Evolutionary conservation across 2,329 filamentous ascomycete species (phyloP), one percentile per base, ranked within the genome.

Genomic region (Calycina herbarum): DNA sequence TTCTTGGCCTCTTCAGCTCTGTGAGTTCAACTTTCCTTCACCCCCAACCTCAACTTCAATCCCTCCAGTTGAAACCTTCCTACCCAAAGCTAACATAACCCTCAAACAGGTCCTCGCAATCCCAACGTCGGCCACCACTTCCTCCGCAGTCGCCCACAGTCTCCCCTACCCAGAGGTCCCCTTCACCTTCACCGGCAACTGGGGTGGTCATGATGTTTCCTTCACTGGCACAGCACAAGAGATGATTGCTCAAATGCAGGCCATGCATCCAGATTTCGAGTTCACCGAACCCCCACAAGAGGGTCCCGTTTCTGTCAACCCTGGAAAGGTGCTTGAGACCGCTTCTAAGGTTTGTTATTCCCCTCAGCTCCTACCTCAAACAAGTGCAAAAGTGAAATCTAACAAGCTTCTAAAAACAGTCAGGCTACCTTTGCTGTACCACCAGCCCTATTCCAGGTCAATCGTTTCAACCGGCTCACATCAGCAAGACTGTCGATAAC

Each of bases 181-280:
- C 45, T 51, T 51, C 45, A 51, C 13, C 45, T 51, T n/a, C 5
- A n/a, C 45, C 17, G 45, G 45, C 17, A 51, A 17, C 17, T 24
- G 17, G 17, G 24, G 45, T 10, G 45, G 45, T 24, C 45, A 51
- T 8, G 45, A 51, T 6, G 45, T 51, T 7, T n/a, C 17, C 2
- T 13, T 51, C 45, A 51, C 45, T 13, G 45, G 45, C 11, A 51
- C 45, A 8, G 24, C 24, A n/a, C 45, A 51, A 51, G 45, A 51
- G 45, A 51, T 51, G 45, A 24, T n/a, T n/a, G 45, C 45, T 20
- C 45, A 51, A 6, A 51, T 51, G 45, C 17, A 51, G 45, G 45
- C 45, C 24, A n/a, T 51, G 45, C 45, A 51, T 51, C n/a, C 48
- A 20, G 48, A 54, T 54, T 54, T 54, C 11, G 48, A 54, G 11